Percentiles rank a stretch among this genome's conserved stretches.
These are phyloP conservation scores for Arabis alpina DNA, from an alignment of 345 rosid species.

Conservation along the genomic window DNA sequence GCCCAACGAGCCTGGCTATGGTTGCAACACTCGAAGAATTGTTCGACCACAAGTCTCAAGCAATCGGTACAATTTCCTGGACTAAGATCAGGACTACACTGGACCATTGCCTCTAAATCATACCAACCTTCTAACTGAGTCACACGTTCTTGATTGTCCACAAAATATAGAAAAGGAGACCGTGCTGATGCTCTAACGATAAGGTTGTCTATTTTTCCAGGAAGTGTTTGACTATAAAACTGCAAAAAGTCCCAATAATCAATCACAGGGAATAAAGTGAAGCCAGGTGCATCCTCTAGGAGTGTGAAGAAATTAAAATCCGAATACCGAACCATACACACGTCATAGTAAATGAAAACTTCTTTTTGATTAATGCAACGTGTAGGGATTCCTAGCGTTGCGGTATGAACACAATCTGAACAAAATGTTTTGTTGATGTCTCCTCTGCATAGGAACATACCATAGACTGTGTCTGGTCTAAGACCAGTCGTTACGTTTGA, in stretches of 20 bases:
- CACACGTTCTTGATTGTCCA: conserved; percentile 5
- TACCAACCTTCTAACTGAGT: conserved; percentile 17
- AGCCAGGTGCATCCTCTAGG: not conserved
- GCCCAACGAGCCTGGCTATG: not conserved
- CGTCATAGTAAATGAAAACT: conserved; percentile 40
- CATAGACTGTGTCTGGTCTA: conserved; percentile 24
- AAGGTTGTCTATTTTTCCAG: conserved; percentile 13
- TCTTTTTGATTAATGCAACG: conserved; percentile 21
- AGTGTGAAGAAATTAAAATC: conserved; percentile 19
- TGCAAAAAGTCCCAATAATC: not conserved
- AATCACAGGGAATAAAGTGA: not conserved
- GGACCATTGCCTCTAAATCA: conserved; percentile 19
- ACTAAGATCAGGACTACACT: conserved; percentile 36
- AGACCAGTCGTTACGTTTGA: conserved; percentile 16
- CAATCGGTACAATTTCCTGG: conserved; percentile 15
- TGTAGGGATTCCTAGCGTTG: not conserved
- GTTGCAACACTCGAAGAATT: not conserved
- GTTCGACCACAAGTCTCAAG: conserved; percentile 6
- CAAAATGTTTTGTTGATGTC: conserved; percentile 40
- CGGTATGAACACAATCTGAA: conserved; percentile 35
- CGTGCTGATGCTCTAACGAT: not conserved
- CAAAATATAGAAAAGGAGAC: conserved; percentile 4
- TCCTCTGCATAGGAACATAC: conserved; percentile 50
- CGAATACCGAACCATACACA: conserved; percentile 49
- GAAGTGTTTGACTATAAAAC: conserved; percentile 4